Percentiles rank a stretch among this genome's conserved stretches.
phyloP scores from a whole-genome alignment of 768 basidiomycete species.

The Austroboletus eburneus region DNA sequence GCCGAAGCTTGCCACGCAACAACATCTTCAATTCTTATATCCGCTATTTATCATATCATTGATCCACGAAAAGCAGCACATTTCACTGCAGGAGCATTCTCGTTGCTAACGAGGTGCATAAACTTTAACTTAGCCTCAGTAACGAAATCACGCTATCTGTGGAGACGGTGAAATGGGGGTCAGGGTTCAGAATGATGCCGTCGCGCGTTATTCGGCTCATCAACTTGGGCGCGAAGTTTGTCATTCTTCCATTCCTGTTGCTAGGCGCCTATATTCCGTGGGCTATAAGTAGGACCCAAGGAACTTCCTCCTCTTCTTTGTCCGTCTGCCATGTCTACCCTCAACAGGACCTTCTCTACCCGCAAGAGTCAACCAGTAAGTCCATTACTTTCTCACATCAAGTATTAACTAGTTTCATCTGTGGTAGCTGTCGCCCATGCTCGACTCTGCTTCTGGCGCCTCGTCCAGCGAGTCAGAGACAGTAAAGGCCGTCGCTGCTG shows the following conservation, averaged over 20 bases:
- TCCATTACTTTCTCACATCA: not conserved
- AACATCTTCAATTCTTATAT: too few relatives aligned
- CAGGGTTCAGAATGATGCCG: too few relatives aligned
- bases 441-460: constrained; percentile 5
- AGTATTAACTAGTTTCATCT: not conserved
- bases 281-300: constrained; percentile 25
- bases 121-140: too few relatives aligned
- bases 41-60: too few relatives aligned
- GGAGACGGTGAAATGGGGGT: too few relatives aligned
- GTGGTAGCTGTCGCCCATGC: constrained; percentile 12
- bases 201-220: constrained; percentile 20
- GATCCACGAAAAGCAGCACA: too few relatives aligned
- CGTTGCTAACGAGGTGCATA: too few relatives aligned
- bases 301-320: not conserved
- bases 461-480: constrained; percentile 15
- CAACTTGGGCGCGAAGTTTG: constrained; percentile 7
- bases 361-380: constrained; percentile 29
- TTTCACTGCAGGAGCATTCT: too few relatives aligned
- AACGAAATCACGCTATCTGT: too few relatives aligned
- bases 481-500: constrained; percentile 21
- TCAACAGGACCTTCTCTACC: constrained; percentile 27
- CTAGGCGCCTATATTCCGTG: not conserved
- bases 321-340: constrained; percentile 22
- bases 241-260: constrained; percentile 17
- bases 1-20: too few relatives aligned